A percentile compares a stretch with the other conserved stretches of the same genome.
These are phyloP conservation scores for Juncus inflexus DNA, from an alignment of 176 grass and related monocot species.

Conservation along the genomic window DNA sequence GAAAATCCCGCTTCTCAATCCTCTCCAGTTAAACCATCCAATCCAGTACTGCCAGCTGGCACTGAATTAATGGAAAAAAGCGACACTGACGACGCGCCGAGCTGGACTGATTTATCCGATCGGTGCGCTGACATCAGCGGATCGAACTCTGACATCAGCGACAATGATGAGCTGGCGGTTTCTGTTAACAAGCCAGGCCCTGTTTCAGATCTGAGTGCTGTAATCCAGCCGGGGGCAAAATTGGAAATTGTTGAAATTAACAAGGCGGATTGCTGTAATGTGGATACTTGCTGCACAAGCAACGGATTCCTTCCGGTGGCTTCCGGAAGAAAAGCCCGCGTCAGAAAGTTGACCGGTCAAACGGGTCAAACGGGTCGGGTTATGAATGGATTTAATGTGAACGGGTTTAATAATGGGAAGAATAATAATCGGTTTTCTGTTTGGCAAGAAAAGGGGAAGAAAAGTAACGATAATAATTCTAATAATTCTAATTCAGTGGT, in stretches of 20 bases:
- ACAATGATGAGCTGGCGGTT: slow-evolving; percentile 5
- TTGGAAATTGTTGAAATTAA: slow-evolving; percentile 3
- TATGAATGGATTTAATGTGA: slow-evolving; percentile 22
- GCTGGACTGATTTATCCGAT: slow-evolving; percentile 5
- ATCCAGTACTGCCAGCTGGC: too few relatives aligned
- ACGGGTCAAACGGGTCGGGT: slow-evolving; percentile 24
- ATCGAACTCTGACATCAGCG: slow-evolving; percentile 11
- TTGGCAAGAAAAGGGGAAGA: slow-evolving; percentile 54
- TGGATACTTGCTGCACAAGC: slow-evolving; percentile 40
- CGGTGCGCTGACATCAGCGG: slow-evolving; percentile 10
- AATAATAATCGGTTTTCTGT: slow-evolving; percentile 26
- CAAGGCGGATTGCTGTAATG: slow-evolving; percentile 36
- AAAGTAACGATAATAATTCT: slow-evolving; percentile 18
- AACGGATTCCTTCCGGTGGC: slow-evolving; percentile 31
- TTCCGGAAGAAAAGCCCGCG: slow-evolving; percentile 24
- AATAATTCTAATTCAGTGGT: too few relatives aligned
- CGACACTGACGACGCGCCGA: not conserved
- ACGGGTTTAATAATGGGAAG: slow-evolving; percentile 26
- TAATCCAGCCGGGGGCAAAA: not conserved
- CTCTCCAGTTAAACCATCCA: too few relatives aligned
- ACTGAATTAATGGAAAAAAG: not conserved
- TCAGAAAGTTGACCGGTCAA: slow-evolving; percentile 29
- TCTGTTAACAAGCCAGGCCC: not conserved
- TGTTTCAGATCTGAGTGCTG: not conserved
- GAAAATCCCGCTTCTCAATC: too few relatives aligned